Evolutionary conservation across 441 rosid genomes (phyloP), one percentile per base, ranked within the genome.

Genomic region (Iberis amara): DNA sequence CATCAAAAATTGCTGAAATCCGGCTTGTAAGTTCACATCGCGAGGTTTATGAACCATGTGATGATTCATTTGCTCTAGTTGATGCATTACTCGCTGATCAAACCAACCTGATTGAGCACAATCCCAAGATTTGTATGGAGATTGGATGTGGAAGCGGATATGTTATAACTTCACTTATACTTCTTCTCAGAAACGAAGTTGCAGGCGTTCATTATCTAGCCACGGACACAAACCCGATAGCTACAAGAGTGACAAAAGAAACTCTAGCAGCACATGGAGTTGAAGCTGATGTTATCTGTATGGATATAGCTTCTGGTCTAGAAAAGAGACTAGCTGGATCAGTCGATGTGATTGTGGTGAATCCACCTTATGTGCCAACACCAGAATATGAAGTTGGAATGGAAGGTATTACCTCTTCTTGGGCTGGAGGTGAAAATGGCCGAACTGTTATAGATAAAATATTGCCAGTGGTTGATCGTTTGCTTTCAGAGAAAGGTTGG

Each of bases 381-480:
- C 99, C 96, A 0, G 96, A 89, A 36, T 76, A 80, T 47, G 99
- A 92, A 70, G 97, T 86, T 42, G 96, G 96, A 5, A 37, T 60
- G 61, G 76, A 72, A 57, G 99, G 97, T 40, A 92, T 89, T 45
- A 72, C 90, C 6, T 74, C 96, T 35, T 74, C 99, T 56, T 92
- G 97, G 99, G 99, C 99, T 24, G 97, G 99, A 63, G 99, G 96
- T 8, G 82, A 80, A 59, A 82, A 92, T 56, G 97, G 99, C 11
- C 73, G 97, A 42, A 57, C 58, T 1, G 84, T 89, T 6, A 92
- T 92, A 0, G 87, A 89, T 49, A 80, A 73, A 66, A 89, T 92
- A 36, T 57, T 92, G 72, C 88, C 88, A 0, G 67, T 82, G 50
- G 90, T 85, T 15, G 86, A 82, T 46, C 64, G 28, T 24, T 79